A percentile compares a stretch with the other conserved stretches of the same genome.
These are phyloP conservation scores for Pinus taeda DNA, from an alignment of 75 land plant genomes.

Conservation along the genomic window DNA sequence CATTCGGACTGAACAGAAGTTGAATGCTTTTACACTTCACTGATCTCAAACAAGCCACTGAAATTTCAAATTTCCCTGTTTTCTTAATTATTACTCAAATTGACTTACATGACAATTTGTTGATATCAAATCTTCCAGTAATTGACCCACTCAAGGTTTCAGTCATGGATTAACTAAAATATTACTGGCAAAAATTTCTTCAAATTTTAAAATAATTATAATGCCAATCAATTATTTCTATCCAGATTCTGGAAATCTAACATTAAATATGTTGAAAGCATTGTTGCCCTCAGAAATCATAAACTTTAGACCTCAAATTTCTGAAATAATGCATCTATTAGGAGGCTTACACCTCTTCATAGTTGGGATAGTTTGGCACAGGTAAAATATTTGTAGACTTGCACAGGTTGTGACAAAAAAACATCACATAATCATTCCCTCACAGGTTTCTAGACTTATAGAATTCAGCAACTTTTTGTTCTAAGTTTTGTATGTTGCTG, in stretches of 20 bases:
- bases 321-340: not conserved
- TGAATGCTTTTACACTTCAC: not conserved
- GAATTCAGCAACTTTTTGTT: too few relatives aligned
- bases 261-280: not conserved
- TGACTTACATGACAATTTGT: not conserved
- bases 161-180: not conserved
- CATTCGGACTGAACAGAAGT: not conserved
- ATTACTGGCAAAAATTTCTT: not conserved
- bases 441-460: not conserved
- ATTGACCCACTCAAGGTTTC: too few relatives aligned
- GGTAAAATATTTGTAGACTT: not conserved
- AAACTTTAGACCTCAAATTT: not conserved
- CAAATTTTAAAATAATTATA: not conserved
- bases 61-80: conserved; percentile 4
- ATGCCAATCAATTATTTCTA: not conserved
- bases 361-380: not conserved
- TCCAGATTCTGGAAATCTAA: not conserved
- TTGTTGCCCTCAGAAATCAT: not conserved
- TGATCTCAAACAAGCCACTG: not conserved
- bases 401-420: not conserved
- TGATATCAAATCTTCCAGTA: not conserved
- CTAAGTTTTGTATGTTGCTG: too few relatives aligned
- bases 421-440: not conserved
- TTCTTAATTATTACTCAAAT: not conserved
- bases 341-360: not conserved